Conservation (phyloP, 768 basidiomycete species). For the Phaeotremella skinneri region DNA sequence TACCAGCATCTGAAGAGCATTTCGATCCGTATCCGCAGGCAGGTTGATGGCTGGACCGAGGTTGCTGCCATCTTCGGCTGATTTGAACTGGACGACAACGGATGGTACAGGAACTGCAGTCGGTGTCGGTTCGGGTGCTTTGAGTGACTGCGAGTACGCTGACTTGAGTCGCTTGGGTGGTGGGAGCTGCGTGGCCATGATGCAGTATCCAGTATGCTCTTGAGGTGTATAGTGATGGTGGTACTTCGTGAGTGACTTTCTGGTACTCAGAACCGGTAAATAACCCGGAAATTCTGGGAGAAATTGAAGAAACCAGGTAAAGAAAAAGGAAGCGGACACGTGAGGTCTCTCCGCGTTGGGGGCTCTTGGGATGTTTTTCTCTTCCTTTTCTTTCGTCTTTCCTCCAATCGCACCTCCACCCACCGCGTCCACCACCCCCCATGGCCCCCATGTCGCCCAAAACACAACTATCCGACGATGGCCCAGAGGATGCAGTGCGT, state of each 20-base stretch:
- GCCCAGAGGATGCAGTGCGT: constrained; percentile 34
- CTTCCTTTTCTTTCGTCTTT: not conserved
- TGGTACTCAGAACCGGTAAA: not conserved
- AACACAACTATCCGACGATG: not conserved
- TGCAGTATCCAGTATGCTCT: too few relatives aligned
- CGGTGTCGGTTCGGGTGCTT: constrained; percentile 51
- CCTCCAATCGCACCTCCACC: not conserved
- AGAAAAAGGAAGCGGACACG: too few relatives aligned
- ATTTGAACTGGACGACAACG: constrained; percentile 87
- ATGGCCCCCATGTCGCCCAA: constrained; percentile 3
- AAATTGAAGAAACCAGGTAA: not conserved
- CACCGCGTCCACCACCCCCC: not conserved
- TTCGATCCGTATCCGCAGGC: constrained; percentile 79
- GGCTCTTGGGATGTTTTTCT: constrained; percentile 2
- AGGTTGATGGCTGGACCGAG: constrained; percentile 85
- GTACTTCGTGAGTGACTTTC: too few relatives aligned
- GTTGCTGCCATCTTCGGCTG: constrained; percentile 74
- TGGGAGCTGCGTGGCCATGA: constrained; percentile 80
- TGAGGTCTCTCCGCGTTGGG: too few relatives aligned
- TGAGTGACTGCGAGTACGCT: constrained; percentile 55
- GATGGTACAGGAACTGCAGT: constrained; percentile 57
- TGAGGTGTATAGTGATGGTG: too few relatives aligned
- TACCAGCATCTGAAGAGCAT: constrained; percentile 80
- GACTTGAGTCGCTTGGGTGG: constrained; percentile 82
- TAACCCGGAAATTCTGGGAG: not conserved